Evolutionary conservation across 1,284 basidiomycete species (phyloP), one percentile per base, ranked within the genome.

Genomic region (Naganishia sp.): DNA sequence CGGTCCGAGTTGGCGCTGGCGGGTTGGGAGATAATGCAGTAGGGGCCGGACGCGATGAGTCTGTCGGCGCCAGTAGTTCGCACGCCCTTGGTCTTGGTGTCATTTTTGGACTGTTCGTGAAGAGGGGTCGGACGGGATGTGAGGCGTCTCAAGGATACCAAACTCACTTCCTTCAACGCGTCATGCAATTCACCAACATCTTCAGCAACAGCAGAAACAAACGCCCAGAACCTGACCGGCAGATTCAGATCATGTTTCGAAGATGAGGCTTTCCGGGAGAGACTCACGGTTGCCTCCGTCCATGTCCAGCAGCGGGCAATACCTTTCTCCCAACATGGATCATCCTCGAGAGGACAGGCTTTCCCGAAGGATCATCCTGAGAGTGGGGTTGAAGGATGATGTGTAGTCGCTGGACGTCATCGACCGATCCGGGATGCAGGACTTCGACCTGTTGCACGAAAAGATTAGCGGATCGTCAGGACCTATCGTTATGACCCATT

Each of bases 321-420:
- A 61, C 56, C 52, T 68, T 68, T 31, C 67, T 48, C 25, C 63
- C 67, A 16, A 68, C 43, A 15, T 53, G 56, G n/a, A 68, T 31
- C 56, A 68, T 55, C 23, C 67, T 43, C 15, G 63, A 60, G 23
- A 63, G 21, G 9, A 63, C 56, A 15, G 66, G 66, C 31, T 64
- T 60, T 55, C 65, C 50, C 13, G 50, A 44, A 15, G 65, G 65
- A 45, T 66, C 42, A 15, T 46, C 23, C 39, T 63, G 43, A 15
- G 54, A 53, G 48, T 68, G 63, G 3, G 67, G 67, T 52, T 68
- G 67, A 21, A 68, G 59, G 42, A 68, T 66, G 36, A 68, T 65
- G 43, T 68, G 67, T 6, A 68, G 46, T 39, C 67, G 43, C 25
- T 68, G 67, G n/a, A 68, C 64, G 10, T 68, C 67, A 31, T 65